Conservation (phyloP, 2,329 filamentous ascomycete genomes). For the Xylariaceae sp. region DNA sequence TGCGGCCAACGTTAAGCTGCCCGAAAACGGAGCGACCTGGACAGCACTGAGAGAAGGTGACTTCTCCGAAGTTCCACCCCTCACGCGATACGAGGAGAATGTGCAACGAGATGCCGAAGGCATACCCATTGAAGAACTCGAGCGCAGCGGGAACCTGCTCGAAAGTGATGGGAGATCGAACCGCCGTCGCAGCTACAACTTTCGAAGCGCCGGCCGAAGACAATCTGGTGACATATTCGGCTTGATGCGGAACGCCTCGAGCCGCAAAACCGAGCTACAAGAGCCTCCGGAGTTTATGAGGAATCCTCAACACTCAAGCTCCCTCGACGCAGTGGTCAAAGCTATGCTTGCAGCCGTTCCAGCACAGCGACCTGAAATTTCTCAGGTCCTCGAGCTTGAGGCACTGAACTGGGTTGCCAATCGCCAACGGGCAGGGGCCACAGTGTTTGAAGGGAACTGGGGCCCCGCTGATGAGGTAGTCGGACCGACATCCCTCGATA, state of each 20-base stretch:
- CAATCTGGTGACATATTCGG: constrained; percentile 38
- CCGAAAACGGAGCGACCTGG: constrained; percentile 89
- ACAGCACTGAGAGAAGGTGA: constrained; percentile 83
- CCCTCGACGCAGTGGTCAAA: constrained; percentile 74
- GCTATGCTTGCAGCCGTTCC: constrained; percentile 83
- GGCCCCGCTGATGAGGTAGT: constrained; percentile 59
- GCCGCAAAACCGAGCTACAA: constrained; percentile 42
- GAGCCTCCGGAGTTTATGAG: constrained; percentile 83
- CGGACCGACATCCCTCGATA: constrained; percentile 35
- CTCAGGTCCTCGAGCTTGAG: constrained; percentile 63
- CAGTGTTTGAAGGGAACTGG: constrained; percentile 93
- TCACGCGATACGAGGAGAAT: constrained; percentile 69
- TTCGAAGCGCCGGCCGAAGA: constrained; percentile 16
- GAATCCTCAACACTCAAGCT: constrained; percentile 62
- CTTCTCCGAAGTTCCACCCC: constrained; percentile 77
- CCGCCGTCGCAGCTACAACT: constrained; percentile 17
- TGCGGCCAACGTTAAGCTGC: constrained; percentile 86
- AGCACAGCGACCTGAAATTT: constrained; percentile 61
- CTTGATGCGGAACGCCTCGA: constrained; percentile 36
- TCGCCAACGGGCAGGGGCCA: constrained; percentile 79
- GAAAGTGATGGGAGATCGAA: constrained; percentile 18
- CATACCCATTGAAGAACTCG: constrained; percentile 47
- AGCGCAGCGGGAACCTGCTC: constrained; percentile 28
- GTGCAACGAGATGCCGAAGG: constrained; percentile 69
- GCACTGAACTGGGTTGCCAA: constrained; percentile 74